Conservation (phyloP, 805 yeast genomes). For the Wickerhamiella brachini region DNA sequence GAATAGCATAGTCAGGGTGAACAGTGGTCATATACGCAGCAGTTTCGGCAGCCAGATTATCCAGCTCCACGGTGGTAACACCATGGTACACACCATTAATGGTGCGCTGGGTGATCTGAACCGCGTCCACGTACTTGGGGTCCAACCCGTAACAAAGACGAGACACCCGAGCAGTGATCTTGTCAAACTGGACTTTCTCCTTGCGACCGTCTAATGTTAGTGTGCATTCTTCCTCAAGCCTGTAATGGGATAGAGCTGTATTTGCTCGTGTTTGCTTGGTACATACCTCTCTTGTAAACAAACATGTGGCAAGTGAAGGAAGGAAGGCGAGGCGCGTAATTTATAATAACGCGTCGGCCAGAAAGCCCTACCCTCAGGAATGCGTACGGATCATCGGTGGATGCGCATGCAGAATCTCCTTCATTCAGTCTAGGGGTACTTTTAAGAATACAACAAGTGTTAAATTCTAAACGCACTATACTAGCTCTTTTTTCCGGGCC, state of each 20-base stretch:
- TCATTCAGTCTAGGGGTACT: not conserved
- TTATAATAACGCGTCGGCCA: not conserved
- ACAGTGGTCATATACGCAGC: constrained; percentile 95
- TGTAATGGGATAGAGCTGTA: not conserved
- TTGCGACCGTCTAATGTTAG: constrained; percentile 57
- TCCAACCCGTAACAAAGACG: constrained; percentile 92
- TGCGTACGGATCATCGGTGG: not conserved
- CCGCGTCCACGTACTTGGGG: constrained; percentile 84
- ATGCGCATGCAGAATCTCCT: not conserved
- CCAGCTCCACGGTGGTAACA: constrained; percentile 82
- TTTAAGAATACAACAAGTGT: not conserved
- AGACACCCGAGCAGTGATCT: constrained; percentile 89
- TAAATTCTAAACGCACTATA: not conserved
- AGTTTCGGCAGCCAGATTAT: constrained; percentile 82
- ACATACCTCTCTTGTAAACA: constrained; percentile 2
- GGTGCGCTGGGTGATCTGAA: constrained; percentile 88
- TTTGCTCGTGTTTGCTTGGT: not conserved
- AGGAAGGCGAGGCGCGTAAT: constrained; percentile 1
- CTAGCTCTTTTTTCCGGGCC: not conserved
- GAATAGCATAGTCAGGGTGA: constrained; percentile 93
- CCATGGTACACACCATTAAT: constrained; percentile 95
- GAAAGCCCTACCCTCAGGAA: constrained; percentile 1
- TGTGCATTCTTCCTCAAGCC: not conserved
- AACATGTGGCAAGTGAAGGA: not conserved
- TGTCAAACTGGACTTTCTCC: constrained; percentile 91